Evolutionary conservation across 805 yeast genomes (phyloP).

Genomic region (Schizosaccharomyces cryophilus): DNA sequence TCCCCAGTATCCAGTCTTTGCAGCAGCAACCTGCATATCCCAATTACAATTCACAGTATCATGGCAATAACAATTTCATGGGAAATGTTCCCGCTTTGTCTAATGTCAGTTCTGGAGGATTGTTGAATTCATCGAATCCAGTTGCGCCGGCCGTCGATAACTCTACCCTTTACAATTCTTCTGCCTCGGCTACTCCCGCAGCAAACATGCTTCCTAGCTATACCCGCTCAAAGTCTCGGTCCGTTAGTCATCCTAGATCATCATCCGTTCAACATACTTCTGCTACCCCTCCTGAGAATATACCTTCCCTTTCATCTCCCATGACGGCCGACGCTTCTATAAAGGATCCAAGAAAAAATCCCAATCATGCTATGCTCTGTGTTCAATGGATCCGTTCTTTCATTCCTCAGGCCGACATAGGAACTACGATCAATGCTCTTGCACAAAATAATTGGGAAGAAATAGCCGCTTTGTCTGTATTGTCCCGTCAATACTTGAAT

Average conservation of each 20-base stretch:
- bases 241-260: not conserved
- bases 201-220: not conserved
- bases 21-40: too few species aligned
- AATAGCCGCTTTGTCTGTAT: not conserved
- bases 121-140: too few species aligned
- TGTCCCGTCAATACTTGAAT: not conserved
- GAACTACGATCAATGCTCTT: not conserved
- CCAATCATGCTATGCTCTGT: not conserved
- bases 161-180: too few species aligned
- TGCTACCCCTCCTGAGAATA: not conserved
- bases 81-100: too few species aligned
- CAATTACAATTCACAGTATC: too few species aligned
- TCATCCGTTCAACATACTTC: not conserved
- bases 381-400: not conserved
- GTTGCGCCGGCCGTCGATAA: too few species aligned
- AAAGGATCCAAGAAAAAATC: not conserved
- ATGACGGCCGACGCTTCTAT: not conserved
- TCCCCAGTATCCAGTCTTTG: too few species aligned
- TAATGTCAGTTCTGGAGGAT: too few species aligned
- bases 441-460: not conserved
- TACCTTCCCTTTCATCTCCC: not conserved
- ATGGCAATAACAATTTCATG: too few species aligned
- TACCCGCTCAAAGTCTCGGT: not conserved
- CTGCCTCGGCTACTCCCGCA: not conserved
- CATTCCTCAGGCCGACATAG: not conserved